Evolutionary conservation across 2,329 filamentous ascomycete species (phyloP).

Genomic region (Paracamarosporium sp.): DNA sequence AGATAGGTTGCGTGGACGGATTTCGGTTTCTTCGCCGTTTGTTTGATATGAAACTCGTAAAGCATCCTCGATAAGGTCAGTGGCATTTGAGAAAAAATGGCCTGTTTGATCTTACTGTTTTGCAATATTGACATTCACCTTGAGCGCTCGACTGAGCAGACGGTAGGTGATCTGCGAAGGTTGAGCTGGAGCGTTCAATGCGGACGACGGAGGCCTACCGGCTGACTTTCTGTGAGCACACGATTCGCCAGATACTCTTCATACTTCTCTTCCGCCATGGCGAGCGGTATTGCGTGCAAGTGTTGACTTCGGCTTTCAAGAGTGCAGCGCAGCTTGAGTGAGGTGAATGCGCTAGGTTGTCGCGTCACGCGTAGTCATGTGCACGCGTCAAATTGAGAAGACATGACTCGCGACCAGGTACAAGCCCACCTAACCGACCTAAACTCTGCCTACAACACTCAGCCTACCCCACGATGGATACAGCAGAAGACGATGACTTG

Average conservation of each 20-base stretch:
- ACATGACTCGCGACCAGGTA: constrained; percentile 34
- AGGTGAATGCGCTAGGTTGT: constrained; percentile 8
- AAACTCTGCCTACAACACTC: constrained; percentile 2
- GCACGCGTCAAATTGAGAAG: constrained; percentile 33
- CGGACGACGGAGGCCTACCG: constrained; percentile 56
- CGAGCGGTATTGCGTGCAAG: constrained; percentile 7
- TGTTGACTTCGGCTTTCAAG: neutral
- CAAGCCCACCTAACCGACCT: constrained; percentile 5
- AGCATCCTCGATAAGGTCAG: constrained; percentile 69
- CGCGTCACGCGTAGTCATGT: constrained; percentile 34
- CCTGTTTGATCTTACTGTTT: constrained; percentile 73
- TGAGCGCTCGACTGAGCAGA: constrained; percentile 78
- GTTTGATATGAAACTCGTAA: constrained; percentile 80
- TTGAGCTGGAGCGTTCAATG: constrained; percentile 13
- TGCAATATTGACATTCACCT: constrained; percentile 83
- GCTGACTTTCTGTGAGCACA: constrained; percentile 76
- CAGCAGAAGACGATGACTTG: constrained; percentile 54
- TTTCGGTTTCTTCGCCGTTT: constrained; percentile 76
- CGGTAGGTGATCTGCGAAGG: constrained; percentile 80
- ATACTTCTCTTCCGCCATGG: constrained; percentile 64
- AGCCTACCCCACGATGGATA: constrained; percentile 34
- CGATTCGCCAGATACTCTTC: constrained; percentile 76
- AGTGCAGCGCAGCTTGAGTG: constrained; percentile 7
- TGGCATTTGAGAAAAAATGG: neutral
- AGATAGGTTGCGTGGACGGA: constrained; percentile 93